Base-by-base conservation (phyloP, 192 early-diverging fungal genomes). In the Coemansia brasiliensis region DNA sequence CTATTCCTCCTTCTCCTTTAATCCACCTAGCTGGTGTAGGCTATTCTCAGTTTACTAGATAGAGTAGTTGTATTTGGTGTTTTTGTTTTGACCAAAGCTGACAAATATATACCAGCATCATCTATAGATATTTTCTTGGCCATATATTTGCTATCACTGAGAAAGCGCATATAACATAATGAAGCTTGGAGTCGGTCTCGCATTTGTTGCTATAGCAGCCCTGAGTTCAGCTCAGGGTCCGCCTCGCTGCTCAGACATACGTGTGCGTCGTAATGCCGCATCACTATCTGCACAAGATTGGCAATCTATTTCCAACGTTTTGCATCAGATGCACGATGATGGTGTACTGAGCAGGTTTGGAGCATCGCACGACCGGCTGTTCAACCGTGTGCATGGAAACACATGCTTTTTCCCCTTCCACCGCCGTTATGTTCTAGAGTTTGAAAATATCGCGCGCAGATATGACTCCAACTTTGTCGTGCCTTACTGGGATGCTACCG, bases 361-460 rank as follows among this genome's bases (percentile, higher is more conserved):
- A 12, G 44, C 54, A 1, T 43, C 65, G 18, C 79, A 81, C 60
- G 63, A 72, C 51, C 63, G 64, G n/a, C 61, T 77, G 39, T 73
- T 73, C 37, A 46, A 42, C 37, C 52, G 52, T 12, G 63, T 82
- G 15, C 80, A 82, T 40, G 64, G 74, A 22, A 77, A 70, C 53
- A 68, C 74, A 8, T 45, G 49, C 38, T 78, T 82, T 52, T 73
- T 82, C 60, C 74, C 74, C 16, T 82, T 77, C 70, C 80, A 82
- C 35, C 80, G 80, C 17, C 73, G 70, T 61, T 78, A 61, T 12
- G 51, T 82, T 50, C 52, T 74, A 1, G 80, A 82, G 60, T 69
- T 74, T 43, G 80, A 82, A 22, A 69, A 67, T 38, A 53, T 68
- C 32, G 61, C 66, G 12, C 69, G 67, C 44, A 52, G 2, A 7